Evolutionary conservation across 495 filamentous ascomycete genomes (phyloP).

Genomic region (Penicillium argentinense): DNA sequence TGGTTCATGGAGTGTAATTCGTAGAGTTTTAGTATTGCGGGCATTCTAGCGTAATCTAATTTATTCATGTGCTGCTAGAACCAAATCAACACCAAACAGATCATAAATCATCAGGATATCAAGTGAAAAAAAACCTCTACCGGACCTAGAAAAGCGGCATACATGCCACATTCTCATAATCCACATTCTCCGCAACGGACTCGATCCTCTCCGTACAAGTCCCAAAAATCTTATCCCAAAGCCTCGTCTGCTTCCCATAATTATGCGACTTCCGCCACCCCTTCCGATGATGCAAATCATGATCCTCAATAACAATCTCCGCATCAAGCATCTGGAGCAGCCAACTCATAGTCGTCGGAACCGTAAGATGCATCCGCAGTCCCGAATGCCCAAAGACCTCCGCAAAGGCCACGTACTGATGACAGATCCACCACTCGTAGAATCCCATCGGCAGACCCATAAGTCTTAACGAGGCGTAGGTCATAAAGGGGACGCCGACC

Average conservation of each 20-base stretch:
- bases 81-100: neutral
- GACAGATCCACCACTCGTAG: constrained; percentile 48
- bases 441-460: constrained; percentile 42
- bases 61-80: too few relatives aligned
- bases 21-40: too few relatives aligned
- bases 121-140: neutral
- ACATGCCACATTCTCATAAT: constrained; percentile 33
- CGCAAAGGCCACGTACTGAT: constrained; percentile 40
- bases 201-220: constrained; percentile 40
- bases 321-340: constrained; percentile 31
- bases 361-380: constrained; percentile 35
- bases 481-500: constrained; percentile 39
- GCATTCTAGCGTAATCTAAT: too few relatives aligned
- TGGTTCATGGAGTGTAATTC: too few relatives aligned
- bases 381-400: constrained; percentile 44
- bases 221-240: constrained; percentile 45
- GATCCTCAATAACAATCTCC: constrained; percentile 46
- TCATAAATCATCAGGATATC: neutral
- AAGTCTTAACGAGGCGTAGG: constrained; percentile 29
- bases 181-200: constrained; percentile 31
- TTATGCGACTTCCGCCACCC: constrained; percentile 46
- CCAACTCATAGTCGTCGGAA: constrained; percentile 37
- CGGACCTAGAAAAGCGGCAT: constrained; percentile 28
- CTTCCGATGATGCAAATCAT: constrained; percentile 46
- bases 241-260: constrained; percentile 45